These are phyloP conservation scores for Boletellus deceptivus DNA, from an alignment of 1,284 basidiomycete genomes.

Conservation along the genomic window DNA sequence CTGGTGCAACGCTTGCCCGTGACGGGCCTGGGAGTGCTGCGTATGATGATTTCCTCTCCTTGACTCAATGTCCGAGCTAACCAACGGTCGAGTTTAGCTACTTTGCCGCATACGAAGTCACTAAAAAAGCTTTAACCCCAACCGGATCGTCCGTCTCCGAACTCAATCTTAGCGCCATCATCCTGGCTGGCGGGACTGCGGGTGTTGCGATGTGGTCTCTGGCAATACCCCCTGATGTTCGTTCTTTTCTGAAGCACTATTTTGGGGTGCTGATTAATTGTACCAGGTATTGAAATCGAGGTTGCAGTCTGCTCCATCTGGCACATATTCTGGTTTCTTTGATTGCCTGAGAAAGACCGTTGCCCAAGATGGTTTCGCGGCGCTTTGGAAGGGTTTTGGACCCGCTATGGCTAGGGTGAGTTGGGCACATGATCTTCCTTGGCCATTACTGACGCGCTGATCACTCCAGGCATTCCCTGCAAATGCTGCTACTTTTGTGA, in stretches of 20 bases:
- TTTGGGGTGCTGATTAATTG: slow-evolving; percentile 14
- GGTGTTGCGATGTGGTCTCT: slow-evolving; percentile 98
- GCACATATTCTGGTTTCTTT: slow-evolving; percentile 91
- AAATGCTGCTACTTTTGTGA: slow-evolving; percentile 93
- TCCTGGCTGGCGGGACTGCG: slow-evolving; percentile 91
- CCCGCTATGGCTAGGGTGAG: slow-evolving; percentile 92
- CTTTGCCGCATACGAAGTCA: slow-evolving; percentile 95
- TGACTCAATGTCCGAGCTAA: slow-evolving; percentile 1
- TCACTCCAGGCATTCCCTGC: slow-evolving; percentile 80
- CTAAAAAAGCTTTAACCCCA: slow-evolving; percentile 85
- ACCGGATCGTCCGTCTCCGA: slow-evolving; percentile 74
- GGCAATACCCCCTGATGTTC: slow-evolving; percentile 91
- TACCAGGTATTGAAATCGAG: slow-evolving; percentile 91
- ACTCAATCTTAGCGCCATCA: slow-evolving; percentile 85
- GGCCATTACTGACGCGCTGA: slow-evolving; percentile 7
- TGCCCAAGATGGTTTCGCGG: slow-evolving; percentile 84
- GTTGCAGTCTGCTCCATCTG: slow-evolving; percentile 94
- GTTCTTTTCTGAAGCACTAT: slow-evolving; percentile 29
- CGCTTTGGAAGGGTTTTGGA: slow-evolving; percentile 96
- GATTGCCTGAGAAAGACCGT: slow-evolving; percentile 94
- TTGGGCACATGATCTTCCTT: slow-evolving; percentile 15
- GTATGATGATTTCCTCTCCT: slow-evolving; percentile 45
- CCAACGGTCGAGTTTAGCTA: slow-evolving; percentile 54
- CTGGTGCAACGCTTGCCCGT: slow-evolving; percentile 86
- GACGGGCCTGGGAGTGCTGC: slow-evolving; percentile 97